Evolutionary conservation across 169 alveolate genomes (phyloP), one percentile per base, ranked within the genome.

Genomic region (Haemoproteus tartakovskyi): DNA sequence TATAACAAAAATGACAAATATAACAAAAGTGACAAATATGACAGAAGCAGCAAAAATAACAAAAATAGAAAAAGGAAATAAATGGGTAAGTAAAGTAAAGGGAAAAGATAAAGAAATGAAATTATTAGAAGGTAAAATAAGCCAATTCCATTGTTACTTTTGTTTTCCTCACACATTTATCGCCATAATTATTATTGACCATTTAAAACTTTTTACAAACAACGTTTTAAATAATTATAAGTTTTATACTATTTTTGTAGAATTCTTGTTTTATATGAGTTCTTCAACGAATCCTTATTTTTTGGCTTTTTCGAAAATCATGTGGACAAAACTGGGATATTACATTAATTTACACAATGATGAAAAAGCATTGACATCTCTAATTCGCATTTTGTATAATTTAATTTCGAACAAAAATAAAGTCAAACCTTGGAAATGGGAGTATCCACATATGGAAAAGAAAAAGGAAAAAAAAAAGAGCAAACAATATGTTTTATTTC

Each of bases 211-310:
- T 56, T 74, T 74, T 24, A 11, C 43, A 47, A 74, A 74, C 22
- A 48, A 54, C 21, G 57, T 26, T 2, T 26, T 74, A 48, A 43
- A 30, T 18, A 56, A 50, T 16, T 41, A 74, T 22, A 56, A 45
- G 38, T 45, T 74, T 45, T 74, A 45, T 36, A 74, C 78, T 2
- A 27, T 30, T 2, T 9, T 45, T 1, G 43, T 74, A 36, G 78
- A 74, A 14, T 57, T 56, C 26, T 26, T 74, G 4, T 74, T 74
- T 48, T 74, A 74, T 50, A 74, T 74, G 21, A 56, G 84, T 37
- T 74, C 84, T 1, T 29, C 74, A 0, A 4, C 5, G 21, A 74
- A 74, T n/a, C 78, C 84, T 14, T 74, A 29, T 37, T 74, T 74
- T 45, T 74, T 74, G 22, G 16, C 19, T 19, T 56, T 56, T 3